These are phyloP conservation scores for Coemansia sp. DNA, from an alignment of 371 early-diverging fungal species.

Conservation along the genomic window DNA sequence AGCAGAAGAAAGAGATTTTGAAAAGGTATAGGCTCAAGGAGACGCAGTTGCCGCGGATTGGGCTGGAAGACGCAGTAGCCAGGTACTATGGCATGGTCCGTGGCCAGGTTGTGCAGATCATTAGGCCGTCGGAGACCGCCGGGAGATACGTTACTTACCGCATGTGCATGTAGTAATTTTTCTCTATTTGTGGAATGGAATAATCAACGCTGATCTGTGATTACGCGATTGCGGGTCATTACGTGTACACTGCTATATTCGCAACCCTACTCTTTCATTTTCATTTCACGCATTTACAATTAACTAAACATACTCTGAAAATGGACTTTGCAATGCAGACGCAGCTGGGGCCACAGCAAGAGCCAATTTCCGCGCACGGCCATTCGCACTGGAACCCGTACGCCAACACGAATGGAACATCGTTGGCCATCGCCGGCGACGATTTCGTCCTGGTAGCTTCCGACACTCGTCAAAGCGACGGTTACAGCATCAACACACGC, in stretches of 20 bases:
- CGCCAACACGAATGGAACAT: conserved; percentile 76
- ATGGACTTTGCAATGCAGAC: conserved; percentile 4
- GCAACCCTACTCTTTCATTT: background rate
- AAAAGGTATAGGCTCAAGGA: conserved; percentile 94
- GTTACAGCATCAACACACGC: conserved; percentile 92
- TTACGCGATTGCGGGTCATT: background rate
- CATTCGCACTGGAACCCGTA: conserved; percentile 73
- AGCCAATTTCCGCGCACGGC: conserved; percentile 36
- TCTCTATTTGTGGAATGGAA: background rate
- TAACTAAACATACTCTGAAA: background rate
- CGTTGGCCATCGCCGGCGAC: conserved; percentile 91
- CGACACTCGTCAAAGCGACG: conserved; percentile 96
- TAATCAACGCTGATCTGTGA: background rate
- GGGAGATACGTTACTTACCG: conserved; percentile 96
- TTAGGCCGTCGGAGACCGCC: conserved; percentile 95
- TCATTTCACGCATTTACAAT: background rate
- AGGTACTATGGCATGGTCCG: conserved; percentile 96
- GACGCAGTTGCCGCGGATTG: conserved; percentile 95
- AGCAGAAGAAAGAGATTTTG: conserved; percentile 91
- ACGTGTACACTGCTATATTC: background rate
- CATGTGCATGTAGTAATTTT: conserved; percentile 64
- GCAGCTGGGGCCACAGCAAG: conserved; percentile 3
- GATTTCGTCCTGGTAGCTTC: conserved; percentile 95
- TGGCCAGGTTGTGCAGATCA: conserved; percentile 97
- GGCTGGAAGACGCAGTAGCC: conserved; percentile 90